These are phyloP conservation scores for Ophidiomyces ophidiicola DNA, from an alignment of 2,329 filamentous ascomycete genomes.

Conservation along the genomic window DNA sequence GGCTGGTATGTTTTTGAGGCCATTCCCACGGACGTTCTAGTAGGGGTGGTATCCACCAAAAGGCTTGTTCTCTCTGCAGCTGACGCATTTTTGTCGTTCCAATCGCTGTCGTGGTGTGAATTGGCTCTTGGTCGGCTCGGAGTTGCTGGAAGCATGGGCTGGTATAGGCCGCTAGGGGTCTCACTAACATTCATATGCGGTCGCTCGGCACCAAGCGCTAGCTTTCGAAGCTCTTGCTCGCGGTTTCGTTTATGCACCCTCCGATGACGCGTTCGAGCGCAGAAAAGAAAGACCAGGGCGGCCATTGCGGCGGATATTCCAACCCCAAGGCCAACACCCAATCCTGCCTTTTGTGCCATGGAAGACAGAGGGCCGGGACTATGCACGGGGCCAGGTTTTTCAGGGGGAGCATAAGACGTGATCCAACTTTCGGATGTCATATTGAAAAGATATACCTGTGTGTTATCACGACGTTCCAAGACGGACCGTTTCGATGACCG, in stretches of 20 bases:
- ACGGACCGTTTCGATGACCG: constrained; percentile 29
- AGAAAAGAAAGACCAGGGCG: constrained; percentile 39
- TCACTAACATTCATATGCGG: constrained; percentile 34
- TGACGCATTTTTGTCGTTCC: constrained; percentile 22
- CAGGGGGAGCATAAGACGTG: constrained; percentile 43
- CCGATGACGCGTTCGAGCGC: constrained; percentile 35
- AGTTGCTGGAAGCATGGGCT: constrained; percentile 20
- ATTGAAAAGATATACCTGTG: constrained; percentile 48
- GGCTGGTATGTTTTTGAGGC: constrained; percentile 30
- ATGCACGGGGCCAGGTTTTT: constrained; percentile 17
- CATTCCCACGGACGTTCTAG: constrained; percentile 28
- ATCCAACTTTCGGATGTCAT: constrained; percentile 49
- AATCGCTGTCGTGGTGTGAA: constrained; percentile 15
- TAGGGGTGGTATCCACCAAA: constrained; percentile 31
- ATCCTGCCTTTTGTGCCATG: constrained; percentile 40
- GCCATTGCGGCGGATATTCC: constrained; percentile 44
- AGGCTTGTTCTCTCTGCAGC: constrained; percentile 34
- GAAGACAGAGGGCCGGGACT: constrained; percentile 20
- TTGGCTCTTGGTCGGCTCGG: not conserved
- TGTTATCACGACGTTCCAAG: constrained; percentile 27
- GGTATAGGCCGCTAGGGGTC: constrained; percentile 15
- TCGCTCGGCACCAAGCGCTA: constrained; percentile 41
- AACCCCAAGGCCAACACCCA: constrained; percentile 55
- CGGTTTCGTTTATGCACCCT: constrained; percentile 30
- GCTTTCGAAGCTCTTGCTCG: constrained; percentile 44